Evolutionary conservation across 306 rosid genomes (phyloP).

Genomic region (Prunus campanulata): DNA sequence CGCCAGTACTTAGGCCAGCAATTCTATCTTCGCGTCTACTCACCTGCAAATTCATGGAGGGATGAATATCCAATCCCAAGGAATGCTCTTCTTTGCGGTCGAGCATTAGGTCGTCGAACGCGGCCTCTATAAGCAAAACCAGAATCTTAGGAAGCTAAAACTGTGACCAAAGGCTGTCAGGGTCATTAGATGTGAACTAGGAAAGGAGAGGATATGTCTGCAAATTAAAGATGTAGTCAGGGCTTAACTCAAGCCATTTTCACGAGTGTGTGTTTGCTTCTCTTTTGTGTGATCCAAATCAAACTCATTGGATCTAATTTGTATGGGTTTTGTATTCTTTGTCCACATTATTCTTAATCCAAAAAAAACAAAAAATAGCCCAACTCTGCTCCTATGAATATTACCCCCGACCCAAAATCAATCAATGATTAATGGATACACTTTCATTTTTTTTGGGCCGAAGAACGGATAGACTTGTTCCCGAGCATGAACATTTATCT

Average conservation of each 20-base stretch:
- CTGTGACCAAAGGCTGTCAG: conserved; percentile 22
- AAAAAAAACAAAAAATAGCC: too few species aligned
- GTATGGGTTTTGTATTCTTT: neutral
- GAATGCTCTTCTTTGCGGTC: conserved; percentile 66
- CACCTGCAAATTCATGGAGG: conserved; percentile 72
- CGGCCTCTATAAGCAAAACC: conserved; percentile 21
- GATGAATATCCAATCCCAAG: conserved; percentile 80
- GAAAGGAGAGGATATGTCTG: neutral
- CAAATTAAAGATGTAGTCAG: neutral
- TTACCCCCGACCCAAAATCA: neutral
- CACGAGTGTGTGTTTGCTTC: neutral
- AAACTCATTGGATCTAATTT: neutral
- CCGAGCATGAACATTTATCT: neutral
- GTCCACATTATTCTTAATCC: neutral
- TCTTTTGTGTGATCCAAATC: conserved; percentile 8
- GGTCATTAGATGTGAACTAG: neutral
- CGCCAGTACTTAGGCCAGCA: conserved; percentile 85
- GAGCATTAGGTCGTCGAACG: conserved; percentile 47
- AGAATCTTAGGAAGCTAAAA: neutral
- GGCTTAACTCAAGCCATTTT: conserved; percentile 31
- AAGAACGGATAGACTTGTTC: neutral
- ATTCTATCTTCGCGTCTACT: conserved; percentile 72
- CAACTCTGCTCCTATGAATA: neutral
- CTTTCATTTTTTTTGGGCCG: neutral
- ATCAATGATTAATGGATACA: neutral